phyloP scores from a whole-genome alignment of 192 early-diverging fungal genomes.

The Entomortierella lignicola region DNA sequence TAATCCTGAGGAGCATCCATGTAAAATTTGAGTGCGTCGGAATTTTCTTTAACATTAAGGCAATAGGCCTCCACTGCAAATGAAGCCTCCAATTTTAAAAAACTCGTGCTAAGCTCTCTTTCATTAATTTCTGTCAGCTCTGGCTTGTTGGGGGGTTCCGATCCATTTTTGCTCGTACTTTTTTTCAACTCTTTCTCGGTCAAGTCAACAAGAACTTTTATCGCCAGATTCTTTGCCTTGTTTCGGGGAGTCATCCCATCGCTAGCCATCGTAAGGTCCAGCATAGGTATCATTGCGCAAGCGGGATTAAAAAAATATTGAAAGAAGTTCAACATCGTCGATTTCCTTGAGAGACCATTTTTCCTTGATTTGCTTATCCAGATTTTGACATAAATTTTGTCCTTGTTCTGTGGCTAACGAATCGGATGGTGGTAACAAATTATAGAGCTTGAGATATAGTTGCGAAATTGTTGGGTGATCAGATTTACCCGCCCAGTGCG shows the following conservation, averaged over 20 bases:
- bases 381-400: not conserved
- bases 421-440: not conserved
- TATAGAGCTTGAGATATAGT: slow-evolving; percentile 9
- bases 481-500: slow-evolving; percentile 14
- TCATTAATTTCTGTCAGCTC: too few species aligned
- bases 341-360: slow-evolving; percentile 18
- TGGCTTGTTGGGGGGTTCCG: too few species aligned
- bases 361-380: slow-evolving; percentile 10
- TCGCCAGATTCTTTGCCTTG: slow-evolving; percentile 7
- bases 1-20: too few species aligned
- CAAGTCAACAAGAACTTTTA: not conserved
- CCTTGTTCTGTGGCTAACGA: not conserved
- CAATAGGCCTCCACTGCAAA: too few species aligned
- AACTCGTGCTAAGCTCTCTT: too few species aligned
- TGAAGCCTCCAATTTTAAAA: too few species aligned
- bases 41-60: too few species aligned
- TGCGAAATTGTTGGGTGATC: slow-evolving; percentile 14
- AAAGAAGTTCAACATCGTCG: slow-evolving; percentile 12
- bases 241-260: not conserved
- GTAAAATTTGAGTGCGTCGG: too few species aligned
- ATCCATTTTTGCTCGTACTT: too few species aligned
- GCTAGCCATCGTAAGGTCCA: not conserved
- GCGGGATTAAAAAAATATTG: slow-evolving; percentile 14
- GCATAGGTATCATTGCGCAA: too few species aligned
- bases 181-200: too few species aligned